Conservation (phyloP, 805 yeast genomes). For the Wickerhamiella bombiphila region DNA sequence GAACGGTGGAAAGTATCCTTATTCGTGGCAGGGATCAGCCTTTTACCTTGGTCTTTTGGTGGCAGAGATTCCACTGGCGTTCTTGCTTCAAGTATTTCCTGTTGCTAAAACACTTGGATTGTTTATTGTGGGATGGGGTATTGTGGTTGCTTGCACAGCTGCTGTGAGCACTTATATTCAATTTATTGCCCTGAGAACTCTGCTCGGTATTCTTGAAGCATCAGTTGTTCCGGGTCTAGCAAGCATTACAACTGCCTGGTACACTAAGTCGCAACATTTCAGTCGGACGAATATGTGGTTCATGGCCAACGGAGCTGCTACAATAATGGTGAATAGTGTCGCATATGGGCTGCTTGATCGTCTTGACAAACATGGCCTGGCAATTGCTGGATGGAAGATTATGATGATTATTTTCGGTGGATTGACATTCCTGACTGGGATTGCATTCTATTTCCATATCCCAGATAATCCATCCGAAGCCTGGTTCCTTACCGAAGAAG, state of each 20-base stretch:
- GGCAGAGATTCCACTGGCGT: slow-evolving; percentile 37
- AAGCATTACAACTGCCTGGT: slow-evolving; percentile 44
- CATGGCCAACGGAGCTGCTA: slow-evolving; percentile 31
- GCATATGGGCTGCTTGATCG: slow-evolving; percentile 15
- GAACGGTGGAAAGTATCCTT: slow-evolving; percentile 21
- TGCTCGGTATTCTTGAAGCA: slow-evolving; percentile 38
- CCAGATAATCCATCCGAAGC: slow-evolving; percentile 41
- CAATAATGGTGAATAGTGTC: slow-evolving; percentile 20
- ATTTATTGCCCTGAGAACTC: slow-evolving; percentile 31
- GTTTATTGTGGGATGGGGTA: slow-evolving; percentile 46
- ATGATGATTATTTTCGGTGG: slow-evolving; percentile 47
- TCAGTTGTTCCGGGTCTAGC: slow-evolving; percentile 45
- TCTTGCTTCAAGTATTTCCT: slow-evolving; percentile 38
- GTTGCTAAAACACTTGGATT: slow-evolving; percentile 35
- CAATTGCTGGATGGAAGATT: slow-evolving; percentile 42
- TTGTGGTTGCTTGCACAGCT: slow-evolving; percentile 34
- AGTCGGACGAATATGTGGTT: slow-evolving; percentile 30
- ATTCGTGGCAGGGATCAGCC: slow-evolving; percentile 36
- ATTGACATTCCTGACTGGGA: slow-evolving; percentile 39
- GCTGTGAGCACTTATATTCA: slow-evolving; percentile 32
- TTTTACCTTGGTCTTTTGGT: slow-evolving; percentile 49
- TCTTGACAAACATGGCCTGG: slow-evolving; percentile 5
- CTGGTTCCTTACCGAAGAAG: slow-evolving; percentile 27
- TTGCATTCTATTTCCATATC: slow-evolving; percentile 33
- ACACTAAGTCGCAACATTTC: slow-evolving; percentile 35